Evolutionary conservation across 2,329 filamentous ascomycete genomes (phyloP), one percentile per base, ranked within the genome.

Genomic region (Colletotrichum neosansevieriae): DNA sequence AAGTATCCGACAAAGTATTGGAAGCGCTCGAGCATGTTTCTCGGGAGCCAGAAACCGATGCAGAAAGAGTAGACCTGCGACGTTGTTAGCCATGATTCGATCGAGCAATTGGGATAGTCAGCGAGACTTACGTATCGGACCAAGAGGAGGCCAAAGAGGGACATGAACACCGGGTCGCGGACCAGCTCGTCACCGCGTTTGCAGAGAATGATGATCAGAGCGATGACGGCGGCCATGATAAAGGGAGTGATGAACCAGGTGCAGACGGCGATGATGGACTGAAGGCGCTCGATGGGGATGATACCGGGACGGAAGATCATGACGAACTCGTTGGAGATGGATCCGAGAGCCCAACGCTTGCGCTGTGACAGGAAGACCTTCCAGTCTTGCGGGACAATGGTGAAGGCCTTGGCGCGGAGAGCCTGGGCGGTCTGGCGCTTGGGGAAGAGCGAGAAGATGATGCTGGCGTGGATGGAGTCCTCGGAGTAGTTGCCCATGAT

Each of bases 401-500:
- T 85, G 70, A 78, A 84, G 11, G 83, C 83, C 59, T 82, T 80
- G 34, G 84, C 83, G 0, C 77, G 77, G 2, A 85, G 76, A 0
- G 83, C 82, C 72, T 85, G 83, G 0, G 82, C 79, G 0, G 82
- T 85, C 54, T 79, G 78, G 34, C 79, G 80, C 21, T 79, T 72
- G 0, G 83, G 82, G 67, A 79, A 82, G 11, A 81, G 75, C 65
- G 82, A 83, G 60, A 85, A 81, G 71, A 85, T 82, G 70, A 84
- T 80, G 68, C 80, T 82, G 2, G 82, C 82, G 61, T 85, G 83
- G 69, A 85, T 85, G 51, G 81, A 80, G 58, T 85, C 83, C 66
- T 85, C 84, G 3, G 82, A 84, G 44, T 83, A 83, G 17, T 80
- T 82, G 12, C 82, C 83, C 73, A 83, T 82, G 70, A 85, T 83